These are phyloP conservation scores for Colletotrichum higginsianum DNA, from an alignment of 2,329 filamentous ascomycete genomes.

Conservation along the genomic window DNA sequence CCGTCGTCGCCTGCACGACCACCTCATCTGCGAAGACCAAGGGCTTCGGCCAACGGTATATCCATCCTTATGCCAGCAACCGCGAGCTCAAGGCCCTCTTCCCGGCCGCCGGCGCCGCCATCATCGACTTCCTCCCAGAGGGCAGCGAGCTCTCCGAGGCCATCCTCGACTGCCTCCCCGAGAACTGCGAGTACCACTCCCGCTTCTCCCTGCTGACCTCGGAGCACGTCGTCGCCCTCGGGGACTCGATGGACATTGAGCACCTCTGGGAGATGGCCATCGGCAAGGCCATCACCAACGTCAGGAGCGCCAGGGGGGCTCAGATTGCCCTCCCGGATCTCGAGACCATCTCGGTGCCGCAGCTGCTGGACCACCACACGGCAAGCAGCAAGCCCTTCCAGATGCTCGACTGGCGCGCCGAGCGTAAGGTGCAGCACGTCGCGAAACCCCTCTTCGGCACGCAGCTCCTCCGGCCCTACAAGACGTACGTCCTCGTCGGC, in stretches of 20 bases:
- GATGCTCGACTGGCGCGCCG: constrained; percentile 57
- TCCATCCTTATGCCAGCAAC: constrained; percentile 49
- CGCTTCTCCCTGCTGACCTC: constrained; percentile 42
- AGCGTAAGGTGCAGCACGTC: constrained; percentile 48
- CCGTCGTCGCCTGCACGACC: constrained; percentile 46
- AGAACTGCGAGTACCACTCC: constrained; percentile 48
- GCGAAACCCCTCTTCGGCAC: constrained; percentile 47
- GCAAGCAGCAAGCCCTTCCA: constrained; percentile 46
- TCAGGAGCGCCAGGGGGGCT: constrained; percentile 7
- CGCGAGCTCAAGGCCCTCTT: constrained; percentile 50
- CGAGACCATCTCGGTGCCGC: constrained; percentile 45
- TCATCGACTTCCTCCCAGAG: constrained; percentile 54
- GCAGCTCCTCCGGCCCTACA: constrained; percentile 48
- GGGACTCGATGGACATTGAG: constrained; percentile 35
- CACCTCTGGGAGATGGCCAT: constrained; percentile 46
- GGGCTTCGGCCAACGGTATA: constrained; percentile 16
- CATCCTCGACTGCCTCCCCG: constrained; percentile 47
- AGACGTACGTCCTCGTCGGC: constrained; percentile 53
- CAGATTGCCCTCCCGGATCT: constrained; percentile 19
- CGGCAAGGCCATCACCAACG: constrained; percentile 40
- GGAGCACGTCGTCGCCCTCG: constrained; percentile 9
- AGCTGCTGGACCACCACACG: constrained; percentile 45
- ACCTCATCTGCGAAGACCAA: constrained; percentile 29
- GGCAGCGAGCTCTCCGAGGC: constrained; percentile 47
- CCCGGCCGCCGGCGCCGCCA: constrained; percentile 41